A percentile compares a stretch with the other conserved stretches of the same genome.
Conservation (phyloP, 192 early-diverging fungal genomes). For the Linnemannia schmuckeri region DNA sequence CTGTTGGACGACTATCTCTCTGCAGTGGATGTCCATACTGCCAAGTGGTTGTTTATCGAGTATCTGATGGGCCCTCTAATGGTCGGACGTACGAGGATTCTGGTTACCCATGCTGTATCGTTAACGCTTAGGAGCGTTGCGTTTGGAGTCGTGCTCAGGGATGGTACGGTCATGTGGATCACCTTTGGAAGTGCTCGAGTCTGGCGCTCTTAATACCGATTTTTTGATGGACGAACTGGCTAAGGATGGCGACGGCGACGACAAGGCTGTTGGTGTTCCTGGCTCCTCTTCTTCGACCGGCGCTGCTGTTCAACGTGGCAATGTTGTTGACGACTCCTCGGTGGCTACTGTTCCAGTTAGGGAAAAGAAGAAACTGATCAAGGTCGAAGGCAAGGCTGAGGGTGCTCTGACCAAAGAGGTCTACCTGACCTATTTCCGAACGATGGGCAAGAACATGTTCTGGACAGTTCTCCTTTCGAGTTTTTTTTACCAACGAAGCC, state of each 20-base stretch:
- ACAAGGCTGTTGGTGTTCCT: conserved; percentile 16
- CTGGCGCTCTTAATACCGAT: conserved; percentile 63
- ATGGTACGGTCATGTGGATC: conserved; percentile 70
- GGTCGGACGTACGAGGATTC: conserved; percentile 81
- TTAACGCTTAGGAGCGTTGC: conserved; percentile 70
- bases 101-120: conserved; percentile 91
- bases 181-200: conserved; percentile 59
- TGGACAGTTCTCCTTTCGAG: too few relatives aligned
- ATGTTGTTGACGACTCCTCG: conserved; percentile 55
- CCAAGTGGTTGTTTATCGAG: conserved; percentile 66
- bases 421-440: conserved; percentile 82
- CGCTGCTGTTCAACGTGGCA: conserved; percentile 37
- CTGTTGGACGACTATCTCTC: conserved; percentile 69
- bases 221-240: conserved; percentile 48
- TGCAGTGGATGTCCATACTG: conserved; percentile 76
- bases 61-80: conserved; percentile 79
- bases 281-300: conserved; percentile 25
- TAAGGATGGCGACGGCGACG: conserved; percentile 24
- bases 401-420: conserved; percentile 81
- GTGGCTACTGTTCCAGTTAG: conserved; percentile 60
- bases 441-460: too few relatives aligned
- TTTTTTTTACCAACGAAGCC: too few relatives aligned
- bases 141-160: conserved; percentile 71
- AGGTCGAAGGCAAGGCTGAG: conserved; percentile 84
- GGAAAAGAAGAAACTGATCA: conserved; percentile 72